Evolutionary conservation across 768 basidiomycete genomes (phyloP), one percentile per base, ranked within the genome.

Genomic region (Tylopilus intermedius): DNA sequence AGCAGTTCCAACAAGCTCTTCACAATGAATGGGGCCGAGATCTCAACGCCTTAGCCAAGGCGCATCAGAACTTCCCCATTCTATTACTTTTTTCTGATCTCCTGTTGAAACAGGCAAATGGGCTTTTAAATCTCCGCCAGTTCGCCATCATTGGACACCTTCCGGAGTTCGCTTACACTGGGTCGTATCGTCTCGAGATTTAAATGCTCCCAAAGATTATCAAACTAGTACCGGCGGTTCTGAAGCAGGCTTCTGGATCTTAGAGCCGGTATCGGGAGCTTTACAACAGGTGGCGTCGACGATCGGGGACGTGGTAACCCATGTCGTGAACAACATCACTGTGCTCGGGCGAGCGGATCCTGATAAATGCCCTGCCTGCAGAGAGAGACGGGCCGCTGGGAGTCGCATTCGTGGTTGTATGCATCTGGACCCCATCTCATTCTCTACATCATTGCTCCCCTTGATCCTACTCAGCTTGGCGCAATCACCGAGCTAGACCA

Each of bases 111-210:
- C 29, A 49, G 27, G 51, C 49, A 8, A 4, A 46, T 0, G 46
- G 11, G 0, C 10, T 15, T 6, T 32, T 51, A 1, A 10, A 37
- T 21, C 30, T 60, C 30, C 59, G 55, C 21, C 45, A 51, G 7
- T 60, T 49, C 29, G 8, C 5, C n/a, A 6, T 61, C 21, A 3
- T 38, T 1, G 59, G 47, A 4, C 6, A 40, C 0, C 7, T 60
- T 0, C 59, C 59, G 26, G 59, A 60, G 44, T 61, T 58, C 15
- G 55, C 59, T 8, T 54, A 49, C 49, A 8, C 39, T 3, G 59
- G 59, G 43, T 60, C 59, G 22, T 44, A 60, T 15, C 55, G 55
- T 38, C 54, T 60, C 30, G 59, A 60, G 11, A 45, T 60, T 5
- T 53, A 44, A 43, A 4, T 60, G 8, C 35, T 22, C 15, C 55